Percentiles rank a stretch among this genome's conserved stretches.
These are phyloP conservation scores for Thielaviopsis populi DNA, from an alignment of 2,329 filamentous ascomycete genomes.

Conservation along the genomic window DNA sequence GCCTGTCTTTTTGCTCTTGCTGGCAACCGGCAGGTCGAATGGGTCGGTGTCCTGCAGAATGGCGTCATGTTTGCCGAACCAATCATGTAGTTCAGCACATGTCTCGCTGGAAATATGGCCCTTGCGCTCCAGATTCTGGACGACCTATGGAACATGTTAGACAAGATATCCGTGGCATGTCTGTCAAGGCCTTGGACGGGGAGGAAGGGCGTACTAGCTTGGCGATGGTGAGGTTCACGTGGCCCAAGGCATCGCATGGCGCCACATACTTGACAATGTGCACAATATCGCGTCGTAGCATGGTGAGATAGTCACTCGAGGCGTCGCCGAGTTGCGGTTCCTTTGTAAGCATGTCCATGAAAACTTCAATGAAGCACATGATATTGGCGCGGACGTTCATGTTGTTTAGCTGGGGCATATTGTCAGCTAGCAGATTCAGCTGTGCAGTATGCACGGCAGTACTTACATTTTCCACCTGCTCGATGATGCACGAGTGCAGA, in stretches of 20 bases:
- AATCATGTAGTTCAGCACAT: conserved; percentile 66
- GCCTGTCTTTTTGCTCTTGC: not conserved
- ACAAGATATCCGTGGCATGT: not conserved
- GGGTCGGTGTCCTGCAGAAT: conserved; percentile 22
- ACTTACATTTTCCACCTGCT: conserved; percentile 72
- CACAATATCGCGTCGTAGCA: conserved; percentile 90
- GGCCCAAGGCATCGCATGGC: conserved; percentile 70
- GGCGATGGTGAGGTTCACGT: conserved; percentile 87
- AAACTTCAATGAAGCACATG: conserved; percentile 96
- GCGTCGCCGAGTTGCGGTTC: conserved; percentile 43
- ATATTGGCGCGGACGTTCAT: conserved; percentile 98
- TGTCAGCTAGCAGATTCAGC: not conserved
- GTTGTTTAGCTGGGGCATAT: conserved; percentile 44
- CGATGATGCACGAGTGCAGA: conserved; percentile 89
- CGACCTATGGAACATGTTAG: conserved; percentile 32
- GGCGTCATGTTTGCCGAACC: conserved; percentile 63
- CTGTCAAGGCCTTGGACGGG: not conserved
- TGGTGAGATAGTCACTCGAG: conserved; percentile 57
- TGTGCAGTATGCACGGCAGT: not conserved
- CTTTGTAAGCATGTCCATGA: conserved; percentile 70
- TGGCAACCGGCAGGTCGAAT: not conserved
- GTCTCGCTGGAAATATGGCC: conserved; percentile 58
- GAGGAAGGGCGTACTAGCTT: conserved; percentile 52
- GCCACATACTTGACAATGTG: conserved; percentile 85
- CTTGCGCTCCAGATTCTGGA: conserved; percentile 55